Conservation (phyloP, 2,329 filamentous ascomycete species). For the Cercospora zeina region DNA sequence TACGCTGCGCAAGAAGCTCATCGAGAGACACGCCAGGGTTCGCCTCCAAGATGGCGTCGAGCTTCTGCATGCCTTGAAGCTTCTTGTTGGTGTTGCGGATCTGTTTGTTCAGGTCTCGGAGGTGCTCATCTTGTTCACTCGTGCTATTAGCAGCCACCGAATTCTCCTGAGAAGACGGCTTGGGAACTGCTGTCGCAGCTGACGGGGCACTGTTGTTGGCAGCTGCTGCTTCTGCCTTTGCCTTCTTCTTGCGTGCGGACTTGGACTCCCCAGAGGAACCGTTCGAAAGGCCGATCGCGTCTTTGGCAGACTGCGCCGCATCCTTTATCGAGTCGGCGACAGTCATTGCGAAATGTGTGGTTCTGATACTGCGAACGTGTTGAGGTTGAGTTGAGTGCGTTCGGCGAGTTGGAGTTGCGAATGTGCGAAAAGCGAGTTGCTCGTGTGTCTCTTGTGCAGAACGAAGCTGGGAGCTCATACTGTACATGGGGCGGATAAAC, state of each 20-base stretch:
- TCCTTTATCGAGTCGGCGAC: slow-evolving; percentile 17
- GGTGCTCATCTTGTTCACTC: slow-evolving; percentile 69
- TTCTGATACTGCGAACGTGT: not conserved
- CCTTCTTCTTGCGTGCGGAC: slow-evolving; percentile 51
- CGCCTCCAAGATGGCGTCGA: slow-evolving; percentile 67
- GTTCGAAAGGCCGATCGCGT: slow-evolving; percentile 50
- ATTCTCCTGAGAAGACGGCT: slow-evolving; percentile 29
- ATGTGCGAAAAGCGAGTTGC: slow-evolving; percentile 1
- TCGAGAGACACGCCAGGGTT: slow-evolving; percentile 71
- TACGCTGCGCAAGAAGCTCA: slow-evolving; percentile 67
- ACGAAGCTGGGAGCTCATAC: not conserved
- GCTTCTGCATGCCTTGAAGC: slow-evolving; percentile 74
- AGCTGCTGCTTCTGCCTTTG: slow-evolving; percentile 46
- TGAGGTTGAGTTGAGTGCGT: not conserved
- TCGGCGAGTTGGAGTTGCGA: not conserved
- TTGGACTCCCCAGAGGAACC: slow-evolving; percentile 57
- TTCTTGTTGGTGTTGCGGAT: slow-evolving; percentile 94
- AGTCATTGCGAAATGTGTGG: slow-evolving; percentile 11
- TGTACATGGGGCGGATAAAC: slow-evolving; percentile 3
- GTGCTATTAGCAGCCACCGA: slow-evolving; percentile 51
- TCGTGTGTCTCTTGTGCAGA: not conserved
- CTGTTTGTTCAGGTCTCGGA: slow-evolving; percentile 90
- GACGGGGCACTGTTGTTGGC: slow-evolving; percentile 32
- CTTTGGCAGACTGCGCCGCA: slow-evolving; percentile 42
- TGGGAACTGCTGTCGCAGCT: slow-evolving; percentile 26